Base-by-base conservation (phyloP, 2,329 filamentous ascomycete genomes). In the Tolypocladium paradoxum region DNA sequence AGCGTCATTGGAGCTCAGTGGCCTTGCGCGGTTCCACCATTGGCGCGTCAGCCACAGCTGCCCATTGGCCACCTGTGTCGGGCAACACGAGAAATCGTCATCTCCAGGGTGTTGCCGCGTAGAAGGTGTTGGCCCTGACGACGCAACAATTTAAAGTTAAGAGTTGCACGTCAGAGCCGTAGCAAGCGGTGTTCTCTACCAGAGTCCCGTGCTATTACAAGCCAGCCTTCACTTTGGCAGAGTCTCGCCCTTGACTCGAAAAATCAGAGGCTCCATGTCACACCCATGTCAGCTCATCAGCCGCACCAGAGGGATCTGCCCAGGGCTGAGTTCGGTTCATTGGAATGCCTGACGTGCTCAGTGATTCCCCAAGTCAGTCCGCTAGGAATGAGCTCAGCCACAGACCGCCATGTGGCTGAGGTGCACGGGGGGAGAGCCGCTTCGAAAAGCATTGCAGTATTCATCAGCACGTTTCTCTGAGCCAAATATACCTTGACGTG, bases 1-100 rank as follows among this genome's bases (percentile, higher is more conserved):
- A 45, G 27, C 49, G 49, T 51, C 27, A 12, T 47, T 47, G 33
- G 38, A 51, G 50, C 38, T 51, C 40, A 51, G 50, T 51, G 50
- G 50, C 50, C 50, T 36, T 46, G 27, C 27, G 27, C 27, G 16
- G 27, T 4, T 16, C 16, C 18, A 33, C 27, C 18, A 33, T 18
- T n/a, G 33, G 27, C 43, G 27, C 43, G 18, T 11, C n/a, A 31
- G 27, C 43, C 43, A 47, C 43, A 47, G 27, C 27, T 14, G 43
- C n/a, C 43, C 16, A 47, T 47, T 47, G 27, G 43, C 18, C 8
- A 16, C 37, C 9, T 3, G 18, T 1, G 40, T 46, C 24, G 24
- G 18, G 14, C 16, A 47, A 47, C 27, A 47, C 27, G 43, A 47
- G 43, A 31, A 31, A 31, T 31, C 43, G 27, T 47, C 43, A 47